Evolutionary conservation across 2,329 filamentous ascomycete genomes (phyloP).

Genomic region (Torrubiella hemipterigena): DNA sequence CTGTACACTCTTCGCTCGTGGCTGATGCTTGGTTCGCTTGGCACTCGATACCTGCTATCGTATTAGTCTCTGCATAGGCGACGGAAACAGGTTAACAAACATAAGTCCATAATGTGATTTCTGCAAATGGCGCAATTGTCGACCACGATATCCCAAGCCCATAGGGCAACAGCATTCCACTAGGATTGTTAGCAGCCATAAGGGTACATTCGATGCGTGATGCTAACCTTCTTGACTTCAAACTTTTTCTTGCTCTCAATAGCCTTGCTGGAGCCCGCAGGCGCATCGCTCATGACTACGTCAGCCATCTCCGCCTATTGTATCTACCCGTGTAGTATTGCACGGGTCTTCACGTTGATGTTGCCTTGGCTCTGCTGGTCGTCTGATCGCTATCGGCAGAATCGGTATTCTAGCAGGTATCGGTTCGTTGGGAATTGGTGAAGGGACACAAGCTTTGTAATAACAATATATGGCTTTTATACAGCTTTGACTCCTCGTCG

Average conservation of each 20-base stretch:
- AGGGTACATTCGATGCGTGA: not conserved
- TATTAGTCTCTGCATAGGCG: not conserved
- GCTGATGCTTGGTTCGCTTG: constrained; percentile 97
- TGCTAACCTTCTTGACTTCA: constrained; percentile 88
- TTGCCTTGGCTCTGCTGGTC: too few species aligned
- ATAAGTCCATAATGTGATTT: constrained; percentile 99
- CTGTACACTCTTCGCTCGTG: constrained; percentile 95
- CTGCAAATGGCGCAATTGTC: constrained; percentile 99
- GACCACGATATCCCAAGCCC: constrained; percentile 99
- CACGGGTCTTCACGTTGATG: constrained; percentile 5
- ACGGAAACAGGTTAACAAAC: constrained; percentile 37
- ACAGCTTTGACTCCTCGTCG: too few species aligned
- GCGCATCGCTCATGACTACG: constrained; percentile 90
- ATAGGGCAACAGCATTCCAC: constrained; percentile 98
- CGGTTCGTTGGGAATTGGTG: not conserved
- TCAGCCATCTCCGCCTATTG: constrained; percentile 60
- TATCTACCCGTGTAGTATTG: not conserved
- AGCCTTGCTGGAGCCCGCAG: constrained; percentile 37
- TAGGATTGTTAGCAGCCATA: constrained; percentile 25
- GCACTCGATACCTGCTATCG: constrained; percentile 72
- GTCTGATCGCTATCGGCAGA: too few species aligned
- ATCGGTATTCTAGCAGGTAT: not conserved
- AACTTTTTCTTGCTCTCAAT: constrained; percentile 82
- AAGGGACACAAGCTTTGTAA: not conserved
- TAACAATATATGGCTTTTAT: too few species aligned